These are phyloP conservation scores for Malassezia sympodialis DNA, from an alignment of 1,284 basidiomycete genomes.

Conservation along the genomic window DNA sequence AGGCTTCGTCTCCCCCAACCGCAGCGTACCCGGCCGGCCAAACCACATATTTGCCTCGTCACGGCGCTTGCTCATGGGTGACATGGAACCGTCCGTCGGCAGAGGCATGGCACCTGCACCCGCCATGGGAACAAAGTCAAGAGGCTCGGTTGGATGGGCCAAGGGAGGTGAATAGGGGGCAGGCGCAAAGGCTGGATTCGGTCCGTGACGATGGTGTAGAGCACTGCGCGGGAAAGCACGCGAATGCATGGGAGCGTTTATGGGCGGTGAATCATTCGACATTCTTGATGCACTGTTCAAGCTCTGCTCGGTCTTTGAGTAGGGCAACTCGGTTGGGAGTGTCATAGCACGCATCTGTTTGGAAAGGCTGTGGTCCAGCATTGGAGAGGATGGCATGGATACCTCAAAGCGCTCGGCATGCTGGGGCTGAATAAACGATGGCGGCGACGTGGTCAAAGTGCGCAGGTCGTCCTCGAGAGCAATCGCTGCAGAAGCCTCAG, in stretches of 20 bases:
- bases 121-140: neutral
- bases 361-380: conserved; percentile 1
- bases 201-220: neutral
- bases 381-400: neutral
- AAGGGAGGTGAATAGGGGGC: neutral
- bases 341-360: conserved; percentile 15
- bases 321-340: conserved; percentile 1
- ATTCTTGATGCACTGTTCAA: neutral
- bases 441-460: neutral
- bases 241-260: no score
- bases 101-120: neutral
- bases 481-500: conserved; percentile 10
- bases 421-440: neutral
- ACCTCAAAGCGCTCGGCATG: neutral
- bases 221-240: neutral
- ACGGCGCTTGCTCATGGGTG: neutral
- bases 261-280: neutral
- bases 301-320: neutral
- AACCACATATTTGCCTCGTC: conserved; percentile 8
- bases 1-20: conserved; percentile 5
- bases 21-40: conserved; percentile 13
- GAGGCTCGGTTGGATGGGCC: neutral
- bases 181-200: neutral
- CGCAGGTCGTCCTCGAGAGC: conserved; percentile 12
- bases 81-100: neutral